These are phyloP conservation scores for Scleromitrula shiraiana DNA, from an alignment of 2,329 filamentous ascomycete species.

Conservation along the genomic window DNA sequence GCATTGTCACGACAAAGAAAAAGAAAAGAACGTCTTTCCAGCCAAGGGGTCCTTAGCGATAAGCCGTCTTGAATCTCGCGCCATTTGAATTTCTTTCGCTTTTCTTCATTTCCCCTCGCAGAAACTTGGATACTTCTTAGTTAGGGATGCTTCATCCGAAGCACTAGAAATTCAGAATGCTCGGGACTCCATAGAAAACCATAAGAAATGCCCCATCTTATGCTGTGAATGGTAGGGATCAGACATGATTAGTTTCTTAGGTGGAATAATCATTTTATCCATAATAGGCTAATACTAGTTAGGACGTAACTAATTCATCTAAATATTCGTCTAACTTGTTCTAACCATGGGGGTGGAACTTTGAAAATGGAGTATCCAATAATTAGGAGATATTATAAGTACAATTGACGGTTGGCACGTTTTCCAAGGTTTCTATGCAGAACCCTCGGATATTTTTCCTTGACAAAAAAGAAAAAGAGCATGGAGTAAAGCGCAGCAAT, in stretches of 20 bases:
- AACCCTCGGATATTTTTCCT: slow-evolving; percentile 3
- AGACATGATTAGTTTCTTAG: too few relatives aligned
- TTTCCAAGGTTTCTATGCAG: slow-evolving; percentile 1
- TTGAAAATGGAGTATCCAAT: slow-evolving; percentile 1
- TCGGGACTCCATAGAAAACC: slow-evolving; percentile 3
- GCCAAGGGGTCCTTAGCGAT: slow-evolving; percentile 8
- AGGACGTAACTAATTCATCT: neutral
- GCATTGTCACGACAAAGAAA: neutral
- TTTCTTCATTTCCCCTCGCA: neutral
- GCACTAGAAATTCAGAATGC: slow-evolving; percentile 1
- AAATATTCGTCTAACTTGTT: neutral
- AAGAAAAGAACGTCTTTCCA: neutral
- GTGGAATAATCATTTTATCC: slow-evolving; percentile 3
- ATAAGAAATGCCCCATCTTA: neutral
- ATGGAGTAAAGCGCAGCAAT: too few relatives aligned
- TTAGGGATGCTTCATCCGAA: neutral
- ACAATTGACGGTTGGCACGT: slow-evolving; percentile 3
- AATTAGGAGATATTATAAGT: too few relatives aligned
- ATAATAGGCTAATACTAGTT: neutral
- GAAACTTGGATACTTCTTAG: neutral
- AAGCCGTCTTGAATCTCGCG: neutral
- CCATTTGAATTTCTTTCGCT: too few relatives aligned
- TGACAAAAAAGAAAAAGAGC: too few relatives aligned
- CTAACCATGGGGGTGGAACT: neutral
- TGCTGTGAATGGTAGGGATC: neutral